Percentiles rank a stretch among this genome's conserved stretches.
Evolutionary conservation across 192 early-diverging fungal species (phyloP).

Genomic region (Coemansia sp.): DNA sequence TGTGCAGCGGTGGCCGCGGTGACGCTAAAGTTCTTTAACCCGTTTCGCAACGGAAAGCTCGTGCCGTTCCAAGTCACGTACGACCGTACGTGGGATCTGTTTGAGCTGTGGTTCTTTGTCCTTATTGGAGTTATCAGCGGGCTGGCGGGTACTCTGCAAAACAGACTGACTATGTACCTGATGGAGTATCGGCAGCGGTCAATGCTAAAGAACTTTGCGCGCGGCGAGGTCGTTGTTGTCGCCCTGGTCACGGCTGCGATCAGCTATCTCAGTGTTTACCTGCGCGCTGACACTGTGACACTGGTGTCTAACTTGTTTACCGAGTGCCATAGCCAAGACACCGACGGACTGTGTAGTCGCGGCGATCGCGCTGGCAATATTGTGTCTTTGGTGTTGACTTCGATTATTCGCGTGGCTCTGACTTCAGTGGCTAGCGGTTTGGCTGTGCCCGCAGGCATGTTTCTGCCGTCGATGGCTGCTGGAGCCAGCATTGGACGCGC

Average conservation of each 20-base stretch:
- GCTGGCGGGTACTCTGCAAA: slow-evolving; percentile 45
- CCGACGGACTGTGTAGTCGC: slow-evolving; percentile 54
- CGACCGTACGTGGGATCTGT: slow-evolving; percentile 87
- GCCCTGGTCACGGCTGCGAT: slow-evolving; percentile 53
- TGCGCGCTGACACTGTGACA: slow-evolving; percentile 59
- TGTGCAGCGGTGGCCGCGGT: slow-evolving; percentile 91
- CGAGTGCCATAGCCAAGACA: slow-evolving; percentile 55
- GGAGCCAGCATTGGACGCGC: slow-evolving; percentile 94
- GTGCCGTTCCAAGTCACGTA: slow-evolving; percentile 89
- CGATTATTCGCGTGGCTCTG: slow-evolving; percentile 65
- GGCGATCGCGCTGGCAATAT: slow-evolving; percentile 32
- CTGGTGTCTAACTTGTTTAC: slow-evolving; percentile 63
- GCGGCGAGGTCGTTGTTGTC: slow-evolving; percentile 57
- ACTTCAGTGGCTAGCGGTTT: slow-evolving; percentile 76
- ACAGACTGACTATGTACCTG: slow-evolving; percentile 39
- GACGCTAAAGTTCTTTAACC: slow-evolving; percentile 81
- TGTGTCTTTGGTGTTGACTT: slow-evolving; percentile 64
- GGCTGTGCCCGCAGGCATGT: slow-evolving; percentile 80
- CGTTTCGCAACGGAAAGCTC: slow-evolving; percentile 83
- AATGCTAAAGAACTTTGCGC: slow-evolving; percentile 49
- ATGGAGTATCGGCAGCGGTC: slow-evolving; percentile 50
- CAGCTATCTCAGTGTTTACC: slow-evolving; percentile 55
- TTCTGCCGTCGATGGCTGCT: slow-evolving; percentile 87
- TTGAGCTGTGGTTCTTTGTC: slow-evolving; percentile 89
- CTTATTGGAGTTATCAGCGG: slow-evolving; percentile 80